phyloP scores from a whole-genome alignment of 345 rosid species.

The Melaleuca quinquenervia region DNA sequence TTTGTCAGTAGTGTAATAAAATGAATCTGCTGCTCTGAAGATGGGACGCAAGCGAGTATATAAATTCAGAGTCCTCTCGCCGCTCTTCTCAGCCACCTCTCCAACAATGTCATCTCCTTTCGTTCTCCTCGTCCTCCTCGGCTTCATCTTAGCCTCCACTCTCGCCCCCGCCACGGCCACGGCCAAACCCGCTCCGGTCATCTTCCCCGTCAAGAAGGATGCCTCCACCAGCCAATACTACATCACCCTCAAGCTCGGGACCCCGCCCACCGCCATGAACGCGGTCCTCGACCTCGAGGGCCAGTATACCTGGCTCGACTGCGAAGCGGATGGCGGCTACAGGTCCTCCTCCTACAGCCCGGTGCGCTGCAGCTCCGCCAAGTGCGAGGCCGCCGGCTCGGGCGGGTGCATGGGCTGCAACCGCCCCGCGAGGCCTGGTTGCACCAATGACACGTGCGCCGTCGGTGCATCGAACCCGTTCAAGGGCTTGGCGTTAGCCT shows the following conservation, averaged over 20 bases:
- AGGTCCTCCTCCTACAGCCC: constrained; percentile 27
- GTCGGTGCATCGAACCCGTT: constrained; percentile 12
- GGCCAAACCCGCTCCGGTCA: background rate
- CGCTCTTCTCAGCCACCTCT: no score
- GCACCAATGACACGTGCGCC: constrained; percentile 23
- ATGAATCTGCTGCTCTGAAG: no score
- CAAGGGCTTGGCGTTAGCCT: background rate
- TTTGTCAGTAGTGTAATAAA: no score
- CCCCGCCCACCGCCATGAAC: constrained; percentile 3
- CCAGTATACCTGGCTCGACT: constrained; percentile 27
- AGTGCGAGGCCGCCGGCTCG: constrained; percentile 11
- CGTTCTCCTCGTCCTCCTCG: no score
- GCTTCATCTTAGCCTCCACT: no score
- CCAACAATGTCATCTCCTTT: no score
- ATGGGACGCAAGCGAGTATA: no score
- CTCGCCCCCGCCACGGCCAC: background rate
- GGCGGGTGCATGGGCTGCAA: no score
- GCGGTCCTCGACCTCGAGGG: constrained; percentile 25
- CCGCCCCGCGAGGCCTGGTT: background rate
- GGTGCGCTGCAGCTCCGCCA: constrained; percentile 12
- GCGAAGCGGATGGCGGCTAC: constrained; percentile 10
- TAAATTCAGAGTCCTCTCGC: no score
- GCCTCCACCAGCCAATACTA: constrained; percentile 22
- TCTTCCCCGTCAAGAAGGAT: constrained; percentile 29
- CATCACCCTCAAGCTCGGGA: constrained; percentile 18